Evolutionary conservation across 176 grass and related monocot genomes (phyloP), one percentile per base, ranked within the genome.

Genomic region (Bothriochloa decipiens): DNA sequence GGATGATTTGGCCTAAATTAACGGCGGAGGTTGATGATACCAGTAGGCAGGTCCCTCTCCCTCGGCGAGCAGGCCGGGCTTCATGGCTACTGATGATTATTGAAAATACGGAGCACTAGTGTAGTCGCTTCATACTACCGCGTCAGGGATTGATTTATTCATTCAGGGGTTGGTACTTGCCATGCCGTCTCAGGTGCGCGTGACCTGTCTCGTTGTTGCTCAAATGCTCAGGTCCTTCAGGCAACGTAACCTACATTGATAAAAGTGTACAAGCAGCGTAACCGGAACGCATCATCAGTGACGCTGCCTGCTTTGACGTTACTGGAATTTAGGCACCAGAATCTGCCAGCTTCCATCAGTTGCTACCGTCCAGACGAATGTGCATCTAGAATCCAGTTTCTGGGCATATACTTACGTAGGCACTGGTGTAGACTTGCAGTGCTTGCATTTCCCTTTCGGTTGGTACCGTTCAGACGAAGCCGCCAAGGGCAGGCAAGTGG

Each of bases 1-100:
- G 29, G 29, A 12, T 35, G 73, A 76, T 68, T 41, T 77, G 67
- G 67, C 41, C 53, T 63, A 79, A 65, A 80, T 65, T 53, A 52
- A 52, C 22, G 2, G 8, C 10, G 84, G 57, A 55, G 23, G 22
- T 28, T 55, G 84, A 6, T 52, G 84, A 58, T 41, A 65, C 14
- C n/a, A 6, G 52, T 78, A 76, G 74, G 36, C 33, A 45, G 11
- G 17, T 46, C 45, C 45, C 45, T 46, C 14, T 46, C 45, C 45
- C 45, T 46, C 14, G 37, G 2, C 42, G 42, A 36, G 35, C 35
- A 1, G 9, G 41, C 41, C 7, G 32, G 36, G 75, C 55, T 22
- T 27, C 47, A 45, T 12, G 25, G 37, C 4, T 1, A 46, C 74
- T 53, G 49, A 49, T 16, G 14, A 49, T 15, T 16, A 49, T 14